Base-by-base conservation (phyloP, 495 filamentous ascomycete species). In the Patellaria atrata region DNA sequence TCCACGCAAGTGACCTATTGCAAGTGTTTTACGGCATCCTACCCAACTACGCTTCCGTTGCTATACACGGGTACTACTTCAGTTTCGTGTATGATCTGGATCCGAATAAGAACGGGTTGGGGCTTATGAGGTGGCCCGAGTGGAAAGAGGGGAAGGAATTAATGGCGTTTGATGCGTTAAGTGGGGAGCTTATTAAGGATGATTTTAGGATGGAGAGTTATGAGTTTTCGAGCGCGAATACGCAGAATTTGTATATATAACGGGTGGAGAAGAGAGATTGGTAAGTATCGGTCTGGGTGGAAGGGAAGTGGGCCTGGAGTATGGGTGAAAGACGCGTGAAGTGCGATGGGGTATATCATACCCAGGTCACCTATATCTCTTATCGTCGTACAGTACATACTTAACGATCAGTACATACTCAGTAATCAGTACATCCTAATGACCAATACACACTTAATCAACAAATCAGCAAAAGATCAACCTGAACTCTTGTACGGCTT, bases 1-100 rank as follows among this genome's bases (percentile, higher is more conserved):
- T 78, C 57, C 79, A 84, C 54, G 75, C 60, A 14, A 66, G 60
- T 10, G 79, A 84, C 40, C 41, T 82, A 5, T 35, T 75, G 8
- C 75, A 75, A 48, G 67, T 81, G 0, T 79, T 79, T 38, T 72
- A 69, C 41, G 72, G 69, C 1, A 53, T 74, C 21, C 45, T 67
- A 18, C 66, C 72, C 9, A 70, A 78, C 55, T 69, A 74, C 33
- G 74, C 72, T n/a, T 67, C 67, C 30, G 49, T 41, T 21, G 56
- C 67, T 18, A 67, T 76, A 38, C 67, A 73, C 36, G 59, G 59
- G 21, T 80, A 77, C 43, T 82, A 77, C 33, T 47, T 76, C 39
- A 70, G 65, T 22, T 83, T 82, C 48, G 51, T 80, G 2, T 66
- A 78, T 42, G 67, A 69, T 14, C 53, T 69, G 30, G 69, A 83